Evolutionary conservation across 257 asterid genomes (phyloP).

Genomic region (Echites panduratus): DNA sequence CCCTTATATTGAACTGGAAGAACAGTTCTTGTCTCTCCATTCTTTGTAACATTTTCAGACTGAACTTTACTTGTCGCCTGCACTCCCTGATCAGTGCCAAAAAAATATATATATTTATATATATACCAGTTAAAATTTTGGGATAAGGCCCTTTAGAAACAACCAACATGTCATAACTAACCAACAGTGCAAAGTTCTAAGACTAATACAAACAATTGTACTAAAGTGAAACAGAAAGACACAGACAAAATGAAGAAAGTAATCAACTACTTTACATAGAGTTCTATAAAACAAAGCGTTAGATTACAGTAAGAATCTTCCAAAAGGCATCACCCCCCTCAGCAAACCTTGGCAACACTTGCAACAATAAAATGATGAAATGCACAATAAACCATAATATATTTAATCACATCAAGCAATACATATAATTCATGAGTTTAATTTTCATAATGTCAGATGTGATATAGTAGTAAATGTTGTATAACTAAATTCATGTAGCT

Average conservation of each 20-base stretch:
- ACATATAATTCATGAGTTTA: background rate
- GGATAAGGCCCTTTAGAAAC: background rate
- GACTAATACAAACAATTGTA: background rate
- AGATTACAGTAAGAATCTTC: background rate
- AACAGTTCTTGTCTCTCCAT: constrained; percentile 18
- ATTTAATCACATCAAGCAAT: background rate
- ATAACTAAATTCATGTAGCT: too few relatives aligned
- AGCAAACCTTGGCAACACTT: background rate
- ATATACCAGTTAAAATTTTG: background rate
- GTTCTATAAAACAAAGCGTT: background rate
- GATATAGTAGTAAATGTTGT: too few relatives aligned
- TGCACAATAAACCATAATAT: background rate
- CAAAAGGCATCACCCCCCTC: background rate
- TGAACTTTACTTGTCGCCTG: constrained; percentile 12
- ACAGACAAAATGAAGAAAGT: background rate
- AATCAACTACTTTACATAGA: background rate
- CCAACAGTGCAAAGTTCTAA: background rate
- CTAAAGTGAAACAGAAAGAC: background rate
- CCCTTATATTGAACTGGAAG: constrained; percentile 19
- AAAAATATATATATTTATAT: too few relatives aligned
- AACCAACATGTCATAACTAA: background rate
- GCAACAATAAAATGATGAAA: background rate
- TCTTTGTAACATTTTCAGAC: constrained; percentile 15
- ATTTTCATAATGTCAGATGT: background rate
- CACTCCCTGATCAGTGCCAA: constrained; percentile 24